Evolutionary conservation across 371 early-diverging fungal genomes (phyloP).

Genomic region (Rhizopus delemar): DNA sequence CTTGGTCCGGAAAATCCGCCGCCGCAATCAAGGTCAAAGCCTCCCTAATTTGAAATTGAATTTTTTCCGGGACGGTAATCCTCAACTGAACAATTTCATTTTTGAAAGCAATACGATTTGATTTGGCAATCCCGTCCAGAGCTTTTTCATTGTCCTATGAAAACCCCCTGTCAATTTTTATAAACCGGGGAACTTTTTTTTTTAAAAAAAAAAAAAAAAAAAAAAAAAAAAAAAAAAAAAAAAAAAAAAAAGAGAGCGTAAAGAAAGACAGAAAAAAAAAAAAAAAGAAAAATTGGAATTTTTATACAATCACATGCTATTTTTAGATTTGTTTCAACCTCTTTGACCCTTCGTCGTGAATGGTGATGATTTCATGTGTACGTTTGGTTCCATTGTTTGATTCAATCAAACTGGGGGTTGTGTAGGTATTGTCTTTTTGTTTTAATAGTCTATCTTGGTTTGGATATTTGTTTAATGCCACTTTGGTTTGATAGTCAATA

Average conservation of each 20-base stretch:
- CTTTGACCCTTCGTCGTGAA: slow-evolving; percentile 6
- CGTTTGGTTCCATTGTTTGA: neutral
- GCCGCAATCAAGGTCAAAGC: slow-evolving; percentile 90
- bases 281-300: neutral
- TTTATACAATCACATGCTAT: slow-evolving; percentile 7
- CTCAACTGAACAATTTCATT: slow-evolving; percentile 80
- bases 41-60: slow-evolving; percentile 92
- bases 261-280: neutral
- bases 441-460: slow-evolving; percentile 21
- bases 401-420: neutral
- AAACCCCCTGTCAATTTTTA: neutral
- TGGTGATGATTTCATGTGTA: neutral
- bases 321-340: neutral
- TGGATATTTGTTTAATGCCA: slow-evolving; percentile 20
- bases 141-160: slow-evolving; percentile 53
- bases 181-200: neutral
- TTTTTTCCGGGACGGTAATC: slow-evolving; percentile 73
- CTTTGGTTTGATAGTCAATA: slow-evolving; percentile 25
- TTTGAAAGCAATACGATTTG: slow-evolving; percentile 85
- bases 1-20: slow-evolving; percentile 87
- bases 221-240: neutral
- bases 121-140: slow-evolving; percentile 55
- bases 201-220: neutral
- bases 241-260: slow-evolving; percentile 5
- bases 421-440: slow-evolving; percentile 10